Evolutionary conservation across 768 basidiomycete species (phyloP).

Genomic region (Macrolepiota fuliginosa): DNA sequence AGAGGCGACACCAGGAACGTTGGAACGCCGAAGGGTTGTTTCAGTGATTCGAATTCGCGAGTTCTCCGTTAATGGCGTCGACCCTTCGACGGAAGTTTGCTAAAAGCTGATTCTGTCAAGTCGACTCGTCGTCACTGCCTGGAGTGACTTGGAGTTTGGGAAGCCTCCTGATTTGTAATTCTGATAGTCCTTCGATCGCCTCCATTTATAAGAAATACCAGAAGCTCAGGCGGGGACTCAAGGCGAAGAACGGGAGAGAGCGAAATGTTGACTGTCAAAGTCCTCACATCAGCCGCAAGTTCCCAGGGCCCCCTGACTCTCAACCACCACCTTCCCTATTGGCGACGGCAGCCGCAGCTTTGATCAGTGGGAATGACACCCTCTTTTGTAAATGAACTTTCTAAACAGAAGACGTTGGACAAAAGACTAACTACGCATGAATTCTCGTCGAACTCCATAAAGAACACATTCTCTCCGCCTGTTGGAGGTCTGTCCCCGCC

Average conservation of each 20-base stretch:
- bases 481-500: background rate
- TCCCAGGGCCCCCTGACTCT: background rate
- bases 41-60: background rate
- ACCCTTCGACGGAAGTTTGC: background rate
- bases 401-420: background rate
- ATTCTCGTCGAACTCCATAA: background rate
- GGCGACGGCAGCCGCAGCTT: background rate
- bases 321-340: background rate
- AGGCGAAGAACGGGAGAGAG: background rate
- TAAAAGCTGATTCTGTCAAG: background rate
- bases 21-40: slow-evolving; percentile 1
- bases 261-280: background rate
- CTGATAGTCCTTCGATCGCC: background rate
- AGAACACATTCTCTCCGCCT: background rate
- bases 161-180: background rate
- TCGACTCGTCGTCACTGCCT: background rate
- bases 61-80: background rate
- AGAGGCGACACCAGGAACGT: background rate
- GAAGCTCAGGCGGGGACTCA: too few relatives aligned
- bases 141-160: background rate
- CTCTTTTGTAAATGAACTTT: background rate
- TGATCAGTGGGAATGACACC: background rate
- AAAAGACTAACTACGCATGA: background rate
- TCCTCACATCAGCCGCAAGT: background rate
- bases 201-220: background rate